These are phyloP conservation scores for Populus davidiana DNA, from an alignment of 345 rosid species.

Conservation along the genomic window DNA sequence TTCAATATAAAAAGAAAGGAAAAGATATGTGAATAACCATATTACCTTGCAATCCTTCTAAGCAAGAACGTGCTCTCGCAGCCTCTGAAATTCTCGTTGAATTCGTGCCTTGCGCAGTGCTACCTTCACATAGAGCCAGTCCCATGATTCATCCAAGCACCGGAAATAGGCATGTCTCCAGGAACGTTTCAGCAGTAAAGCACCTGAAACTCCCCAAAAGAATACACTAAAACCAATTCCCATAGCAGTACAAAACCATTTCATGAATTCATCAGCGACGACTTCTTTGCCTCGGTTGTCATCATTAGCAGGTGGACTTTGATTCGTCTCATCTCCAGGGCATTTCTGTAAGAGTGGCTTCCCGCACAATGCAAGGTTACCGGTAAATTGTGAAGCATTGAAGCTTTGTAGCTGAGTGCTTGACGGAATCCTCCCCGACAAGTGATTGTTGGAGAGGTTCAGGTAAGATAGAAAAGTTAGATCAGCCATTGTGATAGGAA, in stretches of 20 bases:
- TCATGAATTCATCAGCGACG: neutral
- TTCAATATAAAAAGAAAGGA: too few species aligned
- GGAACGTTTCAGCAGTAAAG: neutral
- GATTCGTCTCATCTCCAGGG: neutral
- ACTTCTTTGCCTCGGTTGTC: neutral
- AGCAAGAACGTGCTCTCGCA: too few species aligned
- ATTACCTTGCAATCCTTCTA: too few species aligned
- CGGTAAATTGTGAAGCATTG: neutral
- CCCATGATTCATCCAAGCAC: neutral
- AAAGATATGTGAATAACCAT: too few species aligned
- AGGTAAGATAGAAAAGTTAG: neutral
- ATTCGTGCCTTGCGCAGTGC: neutral
- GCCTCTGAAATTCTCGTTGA: too few species aligned
- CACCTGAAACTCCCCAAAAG: neutral
- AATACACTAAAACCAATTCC: neutral
- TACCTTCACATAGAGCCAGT: too few species aligned
- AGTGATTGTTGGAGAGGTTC: constrained; percentile 3
- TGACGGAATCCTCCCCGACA: constrained; percentile 2
- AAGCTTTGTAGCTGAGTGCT: constrained; percentile 11
- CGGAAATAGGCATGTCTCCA: neutral
- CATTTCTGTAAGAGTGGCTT: neutral
- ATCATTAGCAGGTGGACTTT: neutral
- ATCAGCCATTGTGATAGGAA: neutral
- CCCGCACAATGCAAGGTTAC: neutral
- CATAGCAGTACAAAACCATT: constrained; percentile 3